Base-by-base conservation (phyloP, 192 early-diverging fungal species). In the Entomortierella chlamydospora region DNA sequence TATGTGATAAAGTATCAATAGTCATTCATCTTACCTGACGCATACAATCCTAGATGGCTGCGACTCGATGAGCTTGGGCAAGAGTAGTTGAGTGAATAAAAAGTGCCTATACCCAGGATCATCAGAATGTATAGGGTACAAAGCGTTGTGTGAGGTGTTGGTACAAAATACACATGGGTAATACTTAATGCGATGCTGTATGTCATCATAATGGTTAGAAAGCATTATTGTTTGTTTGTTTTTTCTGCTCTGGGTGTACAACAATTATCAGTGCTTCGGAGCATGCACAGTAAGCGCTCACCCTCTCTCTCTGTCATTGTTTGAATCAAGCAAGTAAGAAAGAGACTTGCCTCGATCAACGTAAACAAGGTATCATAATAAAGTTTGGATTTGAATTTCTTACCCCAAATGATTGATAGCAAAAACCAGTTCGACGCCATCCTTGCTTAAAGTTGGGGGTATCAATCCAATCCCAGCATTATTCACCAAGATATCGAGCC, bases 31-130 rank as follows among this genome's bases (percentile, higher is more conserved):
- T 61, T 61, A 70, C 74, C 83, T 83, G n/a, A 90, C 67, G 52
- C 64, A 81, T 2, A 90, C 87, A 17, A 90, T 85, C 25, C 89
- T 70, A 12, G 89, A 82, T 37, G 73, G 67, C n/a, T 76, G 70
- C 2, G 83, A 80, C 34, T 70, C 71, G 57, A 79, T 81, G 13
- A 88, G 9, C 37, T 56, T 74, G 6, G 80, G 61, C 15, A 87
- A 45, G 11, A 89, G 72, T 18, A 78, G 43, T 33, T 68, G 68
- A 15, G 86, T 86, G n/a, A 85, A 68, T 4, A 83, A 51, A 49
- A 79, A 79, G 42, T 64, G 76, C 26, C 76, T 79, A 70, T 31
- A 1, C 11, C 8, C 12, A 50, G 45, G 17, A 64, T 22, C 0
- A 51, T 39, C 43, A 70, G 42, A 8, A 42, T 29, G 23, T 31